A percentile compares a stretch with the other conserved stretches of the same genome.
Evolutionary conservation across 148 eudicot species (phyloP).

Genomic region (Cornus suecica): DNA sequence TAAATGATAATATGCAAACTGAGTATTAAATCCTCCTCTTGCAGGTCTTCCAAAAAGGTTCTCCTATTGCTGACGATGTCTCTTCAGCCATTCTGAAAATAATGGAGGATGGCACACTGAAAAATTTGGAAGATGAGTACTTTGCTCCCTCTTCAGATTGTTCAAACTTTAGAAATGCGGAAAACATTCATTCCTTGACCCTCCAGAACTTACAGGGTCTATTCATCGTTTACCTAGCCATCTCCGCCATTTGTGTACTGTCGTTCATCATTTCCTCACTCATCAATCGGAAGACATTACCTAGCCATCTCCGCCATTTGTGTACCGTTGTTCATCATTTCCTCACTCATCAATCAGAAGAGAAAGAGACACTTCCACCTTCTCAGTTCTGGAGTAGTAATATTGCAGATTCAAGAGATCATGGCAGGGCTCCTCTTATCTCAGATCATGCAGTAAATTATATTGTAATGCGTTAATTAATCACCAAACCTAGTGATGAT

Average conservation of each 20-base stretch:
- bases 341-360: slow-evolving; percentile 3
- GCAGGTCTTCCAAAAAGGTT: slow-evolving; percentile 40
- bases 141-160: slow-evolving; percentile 2
- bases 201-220: slow-evolving; percentile 17
- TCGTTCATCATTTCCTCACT: slow-evolving; percentile 4
- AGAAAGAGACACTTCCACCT: not conserved
- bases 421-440: too few species aligned
- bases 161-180: not conserved
- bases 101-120: slow-evolving; percentile 15
- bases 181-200: slow-evolving; percentile 4
- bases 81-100: slow-evolving; percentile 27
- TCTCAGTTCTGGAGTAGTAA: not conserved
- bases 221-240: slow-evolving; percentile 14
- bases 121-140: slow-evolving; percentile 14
- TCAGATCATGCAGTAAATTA: too few species aligned
- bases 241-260: slow-evolving; percentile 1
- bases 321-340: slow-evolving; percentile 3
- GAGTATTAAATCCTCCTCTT: not conserved
- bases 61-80: slow-evolving; percentile 27
- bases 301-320: not conserved
- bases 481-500: too few species aligned
- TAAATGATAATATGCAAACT: too few species aligned
- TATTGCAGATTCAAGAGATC: not conserved
- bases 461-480: too few species aligned
- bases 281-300: slow-evolving; percentile 11